phyloP scores from a whole-genome alignment of 352 stramenopile genomes.

The Globisporangium viniferum region DNA sequence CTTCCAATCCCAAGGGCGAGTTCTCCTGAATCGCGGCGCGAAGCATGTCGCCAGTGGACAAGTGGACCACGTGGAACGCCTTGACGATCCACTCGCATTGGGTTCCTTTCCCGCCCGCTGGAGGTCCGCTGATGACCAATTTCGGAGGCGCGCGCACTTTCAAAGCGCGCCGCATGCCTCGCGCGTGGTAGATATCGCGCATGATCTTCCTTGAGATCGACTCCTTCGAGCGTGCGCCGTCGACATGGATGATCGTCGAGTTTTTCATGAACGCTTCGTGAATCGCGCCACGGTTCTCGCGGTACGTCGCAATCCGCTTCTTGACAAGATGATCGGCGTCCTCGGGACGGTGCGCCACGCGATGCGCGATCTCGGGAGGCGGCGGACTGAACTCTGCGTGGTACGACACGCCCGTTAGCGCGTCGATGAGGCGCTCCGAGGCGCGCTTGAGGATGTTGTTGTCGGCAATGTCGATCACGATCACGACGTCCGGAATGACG shows the following conservation, averaged over 20 bases:
- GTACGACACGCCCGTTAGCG: constrained; percentile 74
- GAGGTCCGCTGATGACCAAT: constrained; percentile 91
- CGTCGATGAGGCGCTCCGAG: constrained; percentile 70
- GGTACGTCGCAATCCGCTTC: constrained; percentile 74
- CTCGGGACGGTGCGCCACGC: constrained; percentile 69
- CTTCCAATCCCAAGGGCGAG: constrained; percentile 60
- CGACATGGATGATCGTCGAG: constrained; percentile 63
- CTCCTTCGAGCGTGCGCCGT: constrained; percentile 47
- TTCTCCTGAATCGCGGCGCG: constrained; percentile 80
- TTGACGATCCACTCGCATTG: constrained; percentile 93
- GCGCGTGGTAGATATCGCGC: constrained; percentile 46
- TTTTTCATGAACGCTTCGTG: constrained; percentile 74
- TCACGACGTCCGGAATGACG: constrained; percentile 84
- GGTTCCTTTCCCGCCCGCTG: constrained; percentile 94
- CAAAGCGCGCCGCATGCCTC: constrained; percentile 40
- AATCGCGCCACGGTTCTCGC: constrained; percentile 77
- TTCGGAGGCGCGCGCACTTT: constrained; percentile 43
- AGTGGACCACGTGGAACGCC: constrained; percentile 91
- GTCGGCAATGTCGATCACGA: constrained; percentile 92
- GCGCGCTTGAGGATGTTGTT: constrained; percentile 85
- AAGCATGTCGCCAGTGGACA: constrained; percentile 95
- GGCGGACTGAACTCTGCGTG: constrained; percentile 77
- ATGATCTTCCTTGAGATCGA: constrained; percentile 40
- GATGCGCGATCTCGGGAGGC: constrained; percentile 35
- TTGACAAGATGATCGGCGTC: constrained; percentile 83